These are phyloP conservation scores for Linnemannia schmuckeri DNA, from an alignment of 192 early-diverging fungal species.

Conservation along the genomic window DNA sequence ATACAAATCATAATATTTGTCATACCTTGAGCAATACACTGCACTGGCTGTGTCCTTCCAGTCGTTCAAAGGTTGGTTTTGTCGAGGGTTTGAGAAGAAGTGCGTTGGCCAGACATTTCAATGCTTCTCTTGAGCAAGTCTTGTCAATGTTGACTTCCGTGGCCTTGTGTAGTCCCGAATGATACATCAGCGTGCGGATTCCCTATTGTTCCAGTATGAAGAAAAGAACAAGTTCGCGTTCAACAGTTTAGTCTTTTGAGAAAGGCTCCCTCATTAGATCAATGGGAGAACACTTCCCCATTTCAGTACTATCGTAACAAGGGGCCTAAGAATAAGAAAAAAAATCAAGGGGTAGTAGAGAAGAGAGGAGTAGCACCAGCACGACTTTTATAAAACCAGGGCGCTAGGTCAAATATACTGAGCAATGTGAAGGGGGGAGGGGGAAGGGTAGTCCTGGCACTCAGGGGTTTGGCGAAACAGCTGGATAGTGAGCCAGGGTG, in stretches of 20 bases:
- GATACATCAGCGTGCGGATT: slow-evolving; percentile 45
- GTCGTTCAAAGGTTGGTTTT: slow-evolving; percentile 59
- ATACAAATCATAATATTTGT: background rate
- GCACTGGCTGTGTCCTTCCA: slow-evolving; percentile 57
- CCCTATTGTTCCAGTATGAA: slow-evolving; percentile 29
- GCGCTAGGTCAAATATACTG: background rate
- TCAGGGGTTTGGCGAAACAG: background rate
- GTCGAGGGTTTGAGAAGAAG: slow-evolving; percentile 67
- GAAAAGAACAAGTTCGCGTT: slow-evolving; percentile 34
- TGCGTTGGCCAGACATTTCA: slow-evolving; percentile 81
- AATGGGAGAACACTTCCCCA: background rate
- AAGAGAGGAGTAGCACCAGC: background rate
- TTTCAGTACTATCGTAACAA: background rate
- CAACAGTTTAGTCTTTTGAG: slow-evolving; percentile 33
- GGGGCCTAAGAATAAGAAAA: background rate
- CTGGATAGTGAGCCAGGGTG: background rate
- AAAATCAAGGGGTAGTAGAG: background rate
- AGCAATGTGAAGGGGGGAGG: background rate
- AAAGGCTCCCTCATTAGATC: background rate
- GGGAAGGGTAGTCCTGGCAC: background rate
- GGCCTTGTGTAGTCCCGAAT: slow-evolving; percentile 40
- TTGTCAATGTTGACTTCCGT: slow-evolving; percentile 51
- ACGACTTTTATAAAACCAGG: background rate
- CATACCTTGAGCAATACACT: slow-evolving; percentile 62
- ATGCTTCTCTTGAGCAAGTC: slow-evolving; percentile 58